A percentile compares a stretch with the other conserved stretches of the same genome.
phyloP scores from a whole-genome alignment of 257 asterid genomes.

The Coffea canephora region DNA sequence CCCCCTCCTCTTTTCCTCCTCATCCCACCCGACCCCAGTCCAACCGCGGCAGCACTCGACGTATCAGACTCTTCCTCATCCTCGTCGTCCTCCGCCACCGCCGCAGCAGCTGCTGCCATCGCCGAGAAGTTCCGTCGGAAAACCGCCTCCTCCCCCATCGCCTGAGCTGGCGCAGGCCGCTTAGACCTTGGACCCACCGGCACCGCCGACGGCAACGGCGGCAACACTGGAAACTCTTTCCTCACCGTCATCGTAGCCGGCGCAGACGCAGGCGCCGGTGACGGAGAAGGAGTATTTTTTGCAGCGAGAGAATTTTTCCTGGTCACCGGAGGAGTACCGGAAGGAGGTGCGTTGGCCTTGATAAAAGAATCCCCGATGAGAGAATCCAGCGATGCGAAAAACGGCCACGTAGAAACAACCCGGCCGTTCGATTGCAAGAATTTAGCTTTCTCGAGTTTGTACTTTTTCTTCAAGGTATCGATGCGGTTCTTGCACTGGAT shows the following conservation, averaged over 20 bases:
- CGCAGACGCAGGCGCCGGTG: conserved; percentile 18
- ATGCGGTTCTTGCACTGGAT: conserved; percentile 94
- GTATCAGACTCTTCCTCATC: conserved; percentile 35
- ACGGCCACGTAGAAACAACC: conserved; percentile 69
- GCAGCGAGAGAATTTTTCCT: conserved; percentile 7
- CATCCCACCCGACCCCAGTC: conserved; percentile 14
- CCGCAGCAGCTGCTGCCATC: conserved; percentile 68
- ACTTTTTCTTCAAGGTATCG: conserved; percentile 90
- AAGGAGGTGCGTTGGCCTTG: conserved; percentile 18
- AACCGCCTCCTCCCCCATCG: conserved; percentile 24
- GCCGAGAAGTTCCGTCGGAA: conserved; percentile 66
- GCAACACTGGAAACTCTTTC: conserved; percentile 23
- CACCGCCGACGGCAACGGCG: conserved; percentile 50
- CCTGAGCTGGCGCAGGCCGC: conserved; percentile 43
- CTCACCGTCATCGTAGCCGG: background rate
- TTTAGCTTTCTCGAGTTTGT: conserved; percentile 71
- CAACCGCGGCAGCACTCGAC: conserved; percentile 18
- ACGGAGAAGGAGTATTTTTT: conserved; percentile 12
- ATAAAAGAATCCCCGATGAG: conserved; percentile 57
- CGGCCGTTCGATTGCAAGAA: conserved; percentile 53
- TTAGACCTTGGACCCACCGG: conserved; percentile 87
- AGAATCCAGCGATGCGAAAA: conserved; percentile 59
- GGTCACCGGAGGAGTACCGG: conserved; percentile 41
- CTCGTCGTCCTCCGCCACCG: conserved; percentile 33
- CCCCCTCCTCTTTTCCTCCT: conserved; percentile 30